Percentiles rank a stretch among this genome's conserved stretches.
These are phyloP conservation scores for Salvia sclarea DNA, from an alignment of 305 asterid genomes.

Conservation along the genomic window DNA sequence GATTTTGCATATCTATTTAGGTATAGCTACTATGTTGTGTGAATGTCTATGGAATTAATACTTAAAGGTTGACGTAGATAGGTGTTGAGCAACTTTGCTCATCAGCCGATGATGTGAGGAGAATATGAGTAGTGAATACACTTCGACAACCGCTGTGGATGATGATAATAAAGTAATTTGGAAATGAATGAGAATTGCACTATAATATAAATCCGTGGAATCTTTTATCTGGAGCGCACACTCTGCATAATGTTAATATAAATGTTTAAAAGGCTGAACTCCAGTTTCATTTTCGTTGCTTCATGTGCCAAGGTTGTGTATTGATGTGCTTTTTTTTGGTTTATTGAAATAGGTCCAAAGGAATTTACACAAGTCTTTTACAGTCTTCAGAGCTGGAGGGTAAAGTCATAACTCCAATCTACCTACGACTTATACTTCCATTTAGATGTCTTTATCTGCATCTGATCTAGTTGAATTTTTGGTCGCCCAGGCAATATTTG, in stretches of 20 bases:
- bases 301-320: background rate
- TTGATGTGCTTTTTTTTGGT: conserved; percentile 23
- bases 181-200: background rate
- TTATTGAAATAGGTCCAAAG: conserved; percentile 78
- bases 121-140: background rate
- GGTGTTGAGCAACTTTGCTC: background rate
- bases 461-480: conserved; percentile 3
- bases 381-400: conserved; percentile 98
- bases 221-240: background rate
- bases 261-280: background rate
- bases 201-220: background rate
- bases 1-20: background rate
- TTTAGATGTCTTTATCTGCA: background rate
- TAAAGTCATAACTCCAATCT: conserved; percentile 38
- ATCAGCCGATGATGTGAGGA: background rate
- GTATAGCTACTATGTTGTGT: background rate
- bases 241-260: background rate
- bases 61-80: background rate
- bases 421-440: background rate
- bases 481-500: conserved; percentile 58
- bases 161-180: background rate
- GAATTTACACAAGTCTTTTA: conserved; percentile 76
- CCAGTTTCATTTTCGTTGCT: background rate
- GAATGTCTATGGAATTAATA: conserved; percentile 1
- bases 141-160: background rate